These are phyloP conservation scores for Wilcoxina mikolae DNA, from an alignment of 495 filamentous ascomycete genomes.

Conservation along the genomic window DNA sequence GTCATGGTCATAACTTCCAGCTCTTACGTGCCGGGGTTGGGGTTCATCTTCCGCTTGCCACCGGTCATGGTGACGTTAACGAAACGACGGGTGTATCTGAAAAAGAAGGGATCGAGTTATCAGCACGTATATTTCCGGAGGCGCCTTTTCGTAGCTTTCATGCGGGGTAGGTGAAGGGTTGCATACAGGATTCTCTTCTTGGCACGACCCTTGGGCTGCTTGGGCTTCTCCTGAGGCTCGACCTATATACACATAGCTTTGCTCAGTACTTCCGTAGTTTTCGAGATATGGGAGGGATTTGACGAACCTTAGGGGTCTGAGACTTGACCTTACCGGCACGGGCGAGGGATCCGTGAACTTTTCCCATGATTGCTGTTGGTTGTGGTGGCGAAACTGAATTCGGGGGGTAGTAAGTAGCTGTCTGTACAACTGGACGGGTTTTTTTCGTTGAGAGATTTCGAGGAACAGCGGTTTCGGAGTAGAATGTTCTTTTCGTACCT, in stretches of 20 bases:
- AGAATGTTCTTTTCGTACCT: not conserved
- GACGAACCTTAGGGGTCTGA: constrained; percentile 72
- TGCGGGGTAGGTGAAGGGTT: not conserved
- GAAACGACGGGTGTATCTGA: constrained; percentile 98
- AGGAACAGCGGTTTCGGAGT: not conserved
- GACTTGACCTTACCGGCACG: constrained; percentile 96
- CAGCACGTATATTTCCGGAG: constrained; percentile 1
- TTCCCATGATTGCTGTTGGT: constrained; percentile 58
- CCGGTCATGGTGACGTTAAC: constrained; percentile 98
- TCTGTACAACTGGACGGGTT: not conserved
- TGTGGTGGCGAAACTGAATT: constrained; percentile 7
- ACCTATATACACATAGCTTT: constrained; percentile 38
- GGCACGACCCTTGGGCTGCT: constrained; percentile 91
- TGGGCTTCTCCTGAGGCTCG: constrained; percentile 81
- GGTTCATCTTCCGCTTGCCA: constrained; percentile 94
- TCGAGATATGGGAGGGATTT: not conserved
- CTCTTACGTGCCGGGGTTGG: constrained; percentile 44
- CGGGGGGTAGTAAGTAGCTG: not conserved
- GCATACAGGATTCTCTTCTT: constrained; percentile 71
- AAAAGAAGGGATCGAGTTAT: constrained; percentile 29
- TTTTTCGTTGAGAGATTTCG: not conserved
- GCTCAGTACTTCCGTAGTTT: constrained; percentile 1
- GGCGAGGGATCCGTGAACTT: constrained; percentile 84
- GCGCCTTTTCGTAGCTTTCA: not conserved
- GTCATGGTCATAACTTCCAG: too few species aligned